A percentile compares a stretch with the other conserved stretches of the same genome.
Conservation (phyloP, 768 basidiomycete genomes). For the Podaxis pistillaris region DNA sequence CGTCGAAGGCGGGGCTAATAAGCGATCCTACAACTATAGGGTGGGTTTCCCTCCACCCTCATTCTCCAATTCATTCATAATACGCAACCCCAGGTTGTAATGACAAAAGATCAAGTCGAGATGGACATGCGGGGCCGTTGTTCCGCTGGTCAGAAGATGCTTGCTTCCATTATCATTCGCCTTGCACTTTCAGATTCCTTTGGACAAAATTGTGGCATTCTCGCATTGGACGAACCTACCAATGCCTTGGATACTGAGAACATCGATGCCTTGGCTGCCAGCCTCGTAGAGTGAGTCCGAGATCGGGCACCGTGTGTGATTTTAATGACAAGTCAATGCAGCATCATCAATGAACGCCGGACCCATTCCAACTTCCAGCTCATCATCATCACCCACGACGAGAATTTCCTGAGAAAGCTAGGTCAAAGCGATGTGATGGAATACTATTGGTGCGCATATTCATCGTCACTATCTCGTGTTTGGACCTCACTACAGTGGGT, state of each 20-base stretch:
- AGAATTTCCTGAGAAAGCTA: conserved; percentile 87
- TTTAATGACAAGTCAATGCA: conserved; percentile 28
- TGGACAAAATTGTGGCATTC: conserved; percentile 95
- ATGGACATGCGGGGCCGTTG: conserved; percentile 99
- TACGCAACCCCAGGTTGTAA: conserved; percentile 71
- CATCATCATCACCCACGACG: conserved; percentile 96
- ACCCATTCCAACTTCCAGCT: conserved; percentile 92
- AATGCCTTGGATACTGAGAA: conserved; percentile 97
- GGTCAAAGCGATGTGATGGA: conserved; percentile 93
- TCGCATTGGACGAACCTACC: conserved; percentile 97
- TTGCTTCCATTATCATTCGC: conserved; percentile 97
- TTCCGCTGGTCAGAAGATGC: conserved; percentile 97
- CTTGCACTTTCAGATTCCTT: conserved; percentile 97
- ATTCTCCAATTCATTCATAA: conserved; percentile 10
- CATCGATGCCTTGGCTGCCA: conserved; percentile 89
- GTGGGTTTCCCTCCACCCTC: conserved; percentile 42
- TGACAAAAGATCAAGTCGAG: conserved; percentile 98
- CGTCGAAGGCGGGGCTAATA: conserved; percentile 85
- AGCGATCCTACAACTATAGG: conserved; percentile 95
- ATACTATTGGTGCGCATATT: conserved; percentile 76
- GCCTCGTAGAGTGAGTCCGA: conserved; percentile 81
- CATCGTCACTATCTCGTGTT: conserved; percentile 1
- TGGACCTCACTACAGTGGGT: conserved; percentile 5
- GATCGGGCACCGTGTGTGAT: conserved; percentile 3
- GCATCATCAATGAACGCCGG: conserved; percentile 93